These are phyloP conservation scores for Sarocladiaceae sp. DNA, from an alignment of 2,329 filamentous ascomycete genomes.

Conservation along the genomic window DNA sequence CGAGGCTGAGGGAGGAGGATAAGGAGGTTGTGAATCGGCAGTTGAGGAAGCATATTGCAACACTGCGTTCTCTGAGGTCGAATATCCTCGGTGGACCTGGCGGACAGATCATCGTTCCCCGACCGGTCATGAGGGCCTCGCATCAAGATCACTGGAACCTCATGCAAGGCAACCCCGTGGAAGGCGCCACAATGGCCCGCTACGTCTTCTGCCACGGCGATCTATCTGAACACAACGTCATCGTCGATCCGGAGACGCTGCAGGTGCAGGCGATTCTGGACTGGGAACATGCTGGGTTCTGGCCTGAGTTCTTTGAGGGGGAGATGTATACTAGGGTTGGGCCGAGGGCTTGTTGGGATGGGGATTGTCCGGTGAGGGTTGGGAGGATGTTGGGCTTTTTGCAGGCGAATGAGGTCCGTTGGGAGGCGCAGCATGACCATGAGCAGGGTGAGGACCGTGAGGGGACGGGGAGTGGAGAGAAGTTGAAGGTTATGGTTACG, in stretches of 20 bases:
- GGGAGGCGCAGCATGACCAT: too few species aligned
- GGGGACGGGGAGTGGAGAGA: not conserved
- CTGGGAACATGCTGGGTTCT: conserved; percentile 35
- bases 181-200: conserved; percentile 13
- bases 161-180: conserved; percentile 8
- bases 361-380: not conserved
- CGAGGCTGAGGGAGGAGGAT: conserved; percentile 20
- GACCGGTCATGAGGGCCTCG: conserved; percentile 20
- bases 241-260: conserved; percentile 21
- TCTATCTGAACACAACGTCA: conserved; percentile 14
- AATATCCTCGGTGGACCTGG: conserved; percentile 23
- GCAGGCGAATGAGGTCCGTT: not conserved
- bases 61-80: conserved; percentile 23
- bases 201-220: conserved; percentile 22
- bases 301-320: conserved; percentile 21
- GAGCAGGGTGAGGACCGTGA: too few species aligned
- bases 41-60: conserved; percentile 20
- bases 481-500: not conserved
- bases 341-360: not conserved
- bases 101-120: conserved; percentile 25
- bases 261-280: conserved; percentile 31
- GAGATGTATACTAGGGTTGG: not conserved
- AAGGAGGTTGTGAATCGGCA: conserved; percentile 22
- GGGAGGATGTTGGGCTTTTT: not conserved
- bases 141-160: conserved; percentile 20